These are phyloP conservation scores for Macadamia tetraphylla DNA, from an alignment of 164 flowering plant species.

Conservation along the genomic window DNA sequence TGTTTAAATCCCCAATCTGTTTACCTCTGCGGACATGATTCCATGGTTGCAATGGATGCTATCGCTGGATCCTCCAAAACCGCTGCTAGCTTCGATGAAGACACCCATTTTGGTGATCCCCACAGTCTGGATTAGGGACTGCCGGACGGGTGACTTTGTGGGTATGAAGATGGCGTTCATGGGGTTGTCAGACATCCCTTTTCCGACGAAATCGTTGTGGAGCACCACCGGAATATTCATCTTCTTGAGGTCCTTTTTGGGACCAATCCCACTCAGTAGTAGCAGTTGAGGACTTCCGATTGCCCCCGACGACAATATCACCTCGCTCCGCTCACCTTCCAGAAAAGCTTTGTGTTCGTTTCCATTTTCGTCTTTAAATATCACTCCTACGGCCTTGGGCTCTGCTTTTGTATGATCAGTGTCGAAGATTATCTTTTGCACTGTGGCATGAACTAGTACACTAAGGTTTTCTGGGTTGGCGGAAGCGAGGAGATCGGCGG, in stretches of 20 bases:
- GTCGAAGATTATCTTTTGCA: slow-evolving; percentile 24
- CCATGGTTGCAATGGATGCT: slow-evolving; percentile 84
- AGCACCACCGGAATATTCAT: slow-evolving; percentile 56
- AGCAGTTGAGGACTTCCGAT: slow-evolving; percentile 87
- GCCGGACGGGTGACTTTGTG: slow-evolving; percentile 41
- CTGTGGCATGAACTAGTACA: slow-evolving; percentile 45
- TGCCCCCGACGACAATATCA: slow-evolving; percentile 74
- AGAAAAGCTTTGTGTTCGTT: slow-evolving; percentile 50
- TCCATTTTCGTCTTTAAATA: slow-evolving; percentile 84
- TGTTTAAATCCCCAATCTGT: no score
- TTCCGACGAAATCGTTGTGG: slow-evolving; percentile 60
- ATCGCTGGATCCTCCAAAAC: slow-evolving; percentile 63
- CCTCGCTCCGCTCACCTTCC: slow-evolving; percentile 41
- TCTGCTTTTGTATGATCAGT: slow-evolving; percentile 1
- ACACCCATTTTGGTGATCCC: slow-evolving; percentile 87
- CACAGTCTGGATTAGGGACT: slow-evolving; percentile 81
- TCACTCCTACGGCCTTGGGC: slow-evolving; percentile 72
- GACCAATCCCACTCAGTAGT: slow-evolving; percentile 84
- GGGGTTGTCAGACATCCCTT: slow-evolving; percentile 89
- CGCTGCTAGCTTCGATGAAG: slow-evolving; percentile 88
- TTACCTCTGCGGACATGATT: slow-evolving; percentile 84
- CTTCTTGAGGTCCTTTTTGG: slow-evolving; percentile 48
- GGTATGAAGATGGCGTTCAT: slow-evolving; percentile 75
- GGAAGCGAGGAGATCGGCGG: slow-evolving; percentile 44
- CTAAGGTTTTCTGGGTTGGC: slow-evolving; percentile 38